phyloP scores from a whole-genome alignment of 495 filamentous ascomycete genomes.

The Bathelium albidoporum region DNA sequence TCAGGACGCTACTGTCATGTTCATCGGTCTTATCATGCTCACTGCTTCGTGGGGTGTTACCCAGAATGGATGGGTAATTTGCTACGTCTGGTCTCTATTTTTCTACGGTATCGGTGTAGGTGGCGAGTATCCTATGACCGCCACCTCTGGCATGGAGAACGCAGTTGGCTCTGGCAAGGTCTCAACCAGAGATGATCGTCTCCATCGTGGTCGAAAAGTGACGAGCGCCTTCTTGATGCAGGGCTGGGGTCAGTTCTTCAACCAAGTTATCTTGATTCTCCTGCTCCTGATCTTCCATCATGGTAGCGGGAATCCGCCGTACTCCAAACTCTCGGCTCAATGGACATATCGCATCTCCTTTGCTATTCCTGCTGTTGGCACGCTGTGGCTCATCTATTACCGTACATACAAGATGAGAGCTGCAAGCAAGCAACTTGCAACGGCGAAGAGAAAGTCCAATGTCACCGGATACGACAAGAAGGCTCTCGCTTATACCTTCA shows the following conservation, averaged over 20 bases:
- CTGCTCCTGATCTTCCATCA: constrained; percentile 73
- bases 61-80: constrained; percentile 81
- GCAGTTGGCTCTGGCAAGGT: constrained; percentile 72
- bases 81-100: constrained; percentile 83
- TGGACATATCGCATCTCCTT: constrained; percentile 83
- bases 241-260: constrained; percentile 88
- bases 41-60: constrained; percentile 75
- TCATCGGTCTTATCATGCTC: constrained; percentile 76
- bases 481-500: constrained; percentile 64
- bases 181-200: constrained; percentile 78
- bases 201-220: constrained; percentile 87
- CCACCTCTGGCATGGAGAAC: constrained; percentile 91
- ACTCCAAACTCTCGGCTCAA: constrained; percentile 58
- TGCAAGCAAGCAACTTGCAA: constrained; percentile 59
- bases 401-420: constrained; percentile 79
- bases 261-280: constrained; percentile 76
- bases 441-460: constrained; percentile 70
- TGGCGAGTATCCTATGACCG: constrained; percentile 92
- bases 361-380: constrained; percentile 73
- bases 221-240: constrained; percentile 94
- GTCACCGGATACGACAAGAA: constrained; percentile 83
- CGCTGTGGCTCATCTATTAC: constrained; percentile 87
- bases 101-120: constrained; percentile 87
- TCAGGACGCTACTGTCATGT: constrained; percentile 89
- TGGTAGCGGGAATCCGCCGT: constrained; percentile 59